Evolutionary conservation across 2,329 filamentous ascomycete species (phyloP).

Genomic region (Colletotrichum scovillei): DNA sequence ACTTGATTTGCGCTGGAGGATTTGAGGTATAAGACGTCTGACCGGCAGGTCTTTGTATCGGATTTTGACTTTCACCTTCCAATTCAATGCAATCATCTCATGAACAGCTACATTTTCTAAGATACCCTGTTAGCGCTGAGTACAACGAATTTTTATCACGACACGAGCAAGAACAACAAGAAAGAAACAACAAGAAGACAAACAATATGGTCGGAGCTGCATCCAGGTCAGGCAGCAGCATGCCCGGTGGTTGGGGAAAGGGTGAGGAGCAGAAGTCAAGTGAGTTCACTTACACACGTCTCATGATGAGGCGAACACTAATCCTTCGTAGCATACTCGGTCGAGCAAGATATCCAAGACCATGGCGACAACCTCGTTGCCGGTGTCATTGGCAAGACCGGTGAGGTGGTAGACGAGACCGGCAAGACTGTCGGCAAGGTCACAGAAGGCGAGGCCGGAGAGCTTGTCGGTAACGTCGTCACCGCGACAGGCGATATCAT

Average conservation of each 20-base stretch:
- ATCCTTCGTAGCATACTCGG: constrained; percentile 20
- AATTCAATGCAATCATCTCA: constrained; percentile 31
- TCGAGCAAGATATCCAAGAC: constrained; percentile 37
- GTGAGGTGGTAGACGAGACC: constrained; percentile 56
- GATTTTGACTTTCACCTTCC: constrained; percentile 7
- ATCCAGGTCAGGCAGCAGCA: constrained; percentile 35
- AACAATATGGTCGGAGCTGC: constrained; percentile 31
- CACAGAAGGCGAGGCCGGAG: constrained; percentile 52
- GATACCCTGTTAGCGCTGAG: constrained; percentile 22
- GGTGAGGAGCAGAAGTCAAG: constrained; percentile 45
- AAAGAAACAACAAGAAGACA: background rate
- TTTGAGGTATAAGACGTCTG: constrained; percentile 36
- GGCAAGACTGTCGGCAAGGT: constrained; percentile 57
- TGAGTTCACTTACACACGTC: constrained; percentile 36
- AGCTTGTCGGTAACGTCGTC: constrained; percentile 54
- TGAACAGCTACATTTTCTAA: constrained; percentile 25
- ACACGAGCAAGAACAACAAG: constrained; percentile 28
- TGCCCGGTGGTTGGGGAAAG: constrained; percentile 45
- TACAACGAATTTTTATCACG: constrained; percentile 29
- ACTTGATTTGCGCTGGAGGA: constrained; percentile 35
- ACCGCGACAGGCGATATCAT: constrained; percentile 49
- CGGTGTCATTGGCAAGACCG: constrained; percentile 55
- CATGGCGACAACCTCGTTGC: constrained; percentile 50
- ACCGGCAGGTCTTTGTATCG: background rate
- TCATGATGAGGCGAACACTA: background rate